A percentile compares a stretch with the other conserved stretches of the same genome.
Evolutionary conservation across 2,329 filamentous ascomycete genomes (phyloP).

Genomic region (Chaetomium sp.): DNA sequence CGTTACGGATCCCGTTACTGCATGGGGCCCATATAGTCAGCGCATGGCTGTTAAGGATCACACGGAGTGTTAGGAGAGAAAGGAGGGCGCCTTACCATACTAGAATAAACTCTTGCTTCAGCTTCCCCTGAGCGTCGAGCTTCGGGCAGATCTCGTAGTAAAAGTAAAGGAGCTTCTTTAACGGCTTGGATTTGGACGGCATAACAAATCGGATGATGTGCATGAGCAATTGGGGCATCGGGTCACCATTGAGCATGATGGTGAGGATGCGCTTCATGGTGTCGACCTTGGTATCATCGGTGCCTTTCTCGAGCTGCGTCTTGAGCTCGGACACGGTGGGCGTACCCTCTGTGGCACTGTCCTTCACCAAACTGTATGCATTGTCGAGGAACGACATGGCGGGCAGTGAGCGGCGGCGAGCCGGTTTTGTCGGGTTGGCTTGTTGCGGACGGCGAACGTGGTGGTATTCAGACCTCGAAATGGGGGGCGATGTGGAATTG

Average conservation of each 20-base stretch:
- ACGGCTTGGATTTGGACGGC: constrained; percentile 91
- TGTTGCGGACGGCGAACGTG: neutral
- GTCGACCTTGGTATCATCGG: constrained; percentile 85
- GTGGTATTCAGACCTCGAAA: constrained; percentile 2
- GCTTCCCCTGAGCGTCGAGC: constrained; percentile 81
- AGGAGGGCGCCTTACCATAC: constrained; percentile 62
- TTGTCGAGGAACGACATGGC: constrained; percentile 94
- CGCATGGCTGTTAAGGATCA: neutral
- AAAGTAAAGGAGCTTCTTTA: constrained; percentile 98
- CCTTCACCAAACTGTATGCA: constrained; percentile 93
- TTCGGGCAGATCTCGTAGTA: constrained; percentile 99
- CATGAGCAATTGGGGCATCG: constrained; percentile 94
- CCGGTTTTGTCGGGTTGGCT: constrained; percentile 8
- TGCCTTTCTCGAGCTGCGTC: constrained; percentile 88
- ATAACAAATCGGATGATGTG: constrained; percentile 99
- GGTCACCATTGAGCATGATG: constrained; percentile 96
- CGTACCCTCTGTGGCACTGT: constrained; percentile 83
- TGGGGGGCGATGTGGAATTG: constrained; percentile 1
- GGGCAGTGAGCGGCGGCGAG: constrained; percentile 26
- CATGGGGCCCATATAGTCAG: constrained; percentile 22
- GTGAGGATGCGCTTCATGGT: constrained; percentile 96
- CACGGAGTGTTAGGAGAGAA: neutral
- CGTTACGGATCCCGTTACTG: constrained; percentile 96
- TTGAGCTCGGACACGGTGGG: constrained; percentile 86
- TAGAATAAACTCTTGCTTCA: constrained; percentile 99